phyloP scores from a whole-genome alignment of 2,329 filamentous ascomycete species.

The Whalleya microplaca region DNA sequence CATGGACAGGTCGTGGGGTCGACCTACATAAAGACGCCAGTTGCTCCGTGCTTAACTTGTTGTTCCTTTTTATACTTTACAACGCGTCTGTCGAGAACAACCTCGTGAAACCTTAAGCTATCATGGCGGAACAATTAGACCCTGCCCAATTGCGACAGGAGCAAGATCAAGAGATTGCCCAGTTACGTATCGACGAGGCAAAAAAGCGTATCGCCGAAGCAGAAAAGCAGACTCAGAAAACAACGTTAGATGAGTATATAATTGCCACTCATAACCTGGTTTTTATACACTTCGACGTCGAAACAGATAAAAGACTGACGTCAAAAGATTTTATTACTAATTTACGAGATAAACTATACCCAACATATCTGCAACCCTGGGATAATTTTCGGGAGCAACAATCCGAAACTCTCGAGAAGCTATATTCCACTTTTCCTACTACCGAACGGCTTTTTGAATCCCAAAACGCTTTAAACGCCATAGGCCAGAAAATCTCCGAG shows the following conservation, averaged over 20 bases:
- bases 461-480: constrained; percentile 23
- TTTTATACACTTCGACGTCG: constrained; percentile 30
- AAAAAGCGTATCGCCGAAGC: too few species aligned
- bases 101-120: too few species aligned
- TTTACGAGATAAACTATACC: constrained; percentile 36
- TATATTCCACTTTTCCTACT: constrained; percentile 28
- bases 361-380: constrained; percentile 35
- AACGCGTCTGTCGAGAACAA: too few species aligned
- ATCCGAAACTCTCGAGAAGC: background rate
- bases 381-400: constrained; percentile 32
- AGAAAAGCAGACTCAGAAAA: constrained; percentile 30
- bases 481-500: constrained; percentile 27
- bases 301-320: constrained; percentile 30
- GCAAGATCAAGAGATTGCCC: too few species aligned
- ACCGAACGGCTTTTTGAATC: constrained; percentile 34
- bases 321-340: constrained; percentile 36
- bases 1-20: too few species aligned
- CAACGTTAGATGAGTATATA: constrained; percentile 39
- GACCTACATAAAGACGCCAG: too few species aligned
- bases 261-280: constrained; percentile 33
- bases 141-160: too few species aligned
- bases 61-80: too few species aligned
- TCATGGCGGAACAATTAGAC: too few species aligned
- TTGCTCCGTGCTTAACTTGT: too few species aligned
- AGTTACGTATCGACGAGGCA: too few species aligned